These are phyloP conservation scores for Mimosa bimucronata DNA, from an alignment of 306 rosid species.

Conservation along the genomic window DNA sequence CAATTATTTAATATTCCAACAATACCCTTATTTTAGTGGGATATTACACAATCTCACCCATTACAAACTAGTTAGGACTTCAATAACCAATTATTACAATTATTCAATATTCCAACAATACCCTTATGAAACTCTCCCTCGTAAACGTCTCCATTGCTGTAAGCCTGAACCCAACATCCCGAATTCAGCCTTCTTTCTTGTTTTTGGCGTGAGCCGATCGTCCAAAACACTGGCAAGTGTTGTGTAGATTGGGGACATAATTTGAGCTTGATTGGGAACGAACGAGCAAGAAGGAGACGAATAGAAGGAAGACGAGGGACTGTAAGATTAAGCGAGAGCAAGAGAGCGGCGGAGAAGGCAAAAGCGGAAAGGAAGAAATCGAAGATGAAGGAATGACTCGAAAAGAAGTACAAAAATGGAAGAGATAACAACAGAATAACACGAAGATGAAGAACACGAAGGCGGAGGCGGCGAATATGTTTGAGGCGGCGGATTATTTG, in stretches of 20 bases:
- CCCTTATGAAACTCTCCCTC: slow-evolving; percentile 76
- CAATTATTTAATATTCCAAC: too few relatives aligned
- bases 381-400: slow-evolving; percentile 50
- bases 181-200: slow-evolving; percentile 46
- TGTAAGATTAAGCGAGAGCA: slow-evolving; percentile 56
- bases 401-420: slow-evolving; percentile 62
- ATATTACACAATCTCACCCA: too few relatives aligned
- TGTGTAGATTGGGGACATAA: slow-evolving; percentile 42
- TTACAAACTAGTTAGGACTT: too few relatives aligned
- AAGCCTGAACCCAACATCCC: slow-evolving; percentile 67
- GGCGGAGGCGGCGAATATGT: slow-evolving; percentile 35
- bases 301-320: slow-evolving; percentile 58
- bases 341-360: slow-evolving; percentile 54
- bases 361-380: slow-evolving; percentile 58
- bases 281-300: slow-evolving; percentile 50
- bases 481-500: slow-evolving; percentile 33
- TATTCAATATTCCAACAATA: too few relatives aligned
- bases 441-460: slow-evolving; percentile 52
- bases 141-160: slow-evolving; percentile 69
- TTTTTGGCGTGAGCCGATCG: slow-evolving; percentile 62
- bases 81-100: too few relatives aligned
- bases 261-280: slow-evolving; percentile 41
- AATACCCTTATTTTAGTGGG: too few relatives aligned
- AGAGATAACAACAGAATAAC: slow-evolving; percentile 52
- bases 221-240: slow-evolving; percentile 57